Evolutionary conservation across 2,329 filamentous ascomycete genomes (phyloP).

Genomic region (Lachnellula suecica): DNA sequence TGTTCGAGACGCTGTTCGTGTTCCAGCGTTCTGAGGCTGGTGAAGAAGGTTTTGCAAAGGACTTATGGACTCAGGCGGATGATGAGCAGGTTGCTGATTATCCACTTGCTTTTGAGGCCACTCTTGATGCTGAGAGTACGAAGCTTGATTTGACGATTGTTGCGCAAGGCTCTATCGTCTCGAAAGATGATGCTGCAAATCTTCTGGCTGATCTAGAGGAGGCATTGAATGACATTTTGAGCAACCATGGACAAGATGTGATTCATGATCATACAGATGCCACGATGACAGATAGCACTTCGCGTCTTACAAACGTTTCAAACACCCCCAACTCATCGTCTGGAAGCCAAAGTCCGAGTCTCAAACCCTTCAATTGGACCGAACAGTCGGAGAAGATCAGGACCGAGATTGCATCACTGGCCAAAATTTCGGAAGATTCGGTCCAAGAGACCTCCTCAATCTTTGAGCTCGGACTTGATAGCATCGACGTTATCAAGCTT

Average conservation of each 20-base stretch:
- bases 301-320: not conserved
- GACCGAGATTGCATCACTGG: constrained; percentile 62
- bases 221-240: constrained; percentile 16
- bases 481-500: constrained; percentile 86
- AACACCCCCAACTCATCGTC: not conserved
- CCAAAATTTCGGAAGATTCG: constrained; percentile 47
- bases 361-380: constrained; percentile 56
- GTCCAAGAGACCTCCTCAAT: constrained; percentile 64
- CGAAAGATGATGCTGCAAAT: constrained; percentile 33
- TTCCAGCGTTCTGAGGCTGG: constrained; percentile 60
- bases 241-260: constrained; percentile 14
- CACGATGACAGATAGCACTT: not conserved
- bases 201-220: constrained; percentile 44
- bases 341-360: not conserved
- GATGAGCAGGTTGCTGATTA: constrained; percentile 42
- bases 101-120: constrained; percentile 74
- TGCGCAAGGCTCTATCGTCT: constrained; percentile 47
- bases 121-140: constrained; percentile 45
- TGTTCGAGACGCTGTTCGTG: constrained; percentile 82
- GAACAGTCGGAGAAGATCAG: constrained; percentile 51
- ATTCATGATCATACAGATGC: not conserved
- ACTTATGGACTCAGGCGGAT: constrained; percentile 55
- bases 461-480: constrained; percentile 83
- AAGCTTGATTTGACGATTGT: constrained; percentile 58
- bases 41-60: constrained; percentile 25